Percentiles rank a stretch among this genome's conserved stretches.
phyloP scores from a whole-genome alignment of 768 basidiomycete species.

The Suillus cothurnatus region DNA sequence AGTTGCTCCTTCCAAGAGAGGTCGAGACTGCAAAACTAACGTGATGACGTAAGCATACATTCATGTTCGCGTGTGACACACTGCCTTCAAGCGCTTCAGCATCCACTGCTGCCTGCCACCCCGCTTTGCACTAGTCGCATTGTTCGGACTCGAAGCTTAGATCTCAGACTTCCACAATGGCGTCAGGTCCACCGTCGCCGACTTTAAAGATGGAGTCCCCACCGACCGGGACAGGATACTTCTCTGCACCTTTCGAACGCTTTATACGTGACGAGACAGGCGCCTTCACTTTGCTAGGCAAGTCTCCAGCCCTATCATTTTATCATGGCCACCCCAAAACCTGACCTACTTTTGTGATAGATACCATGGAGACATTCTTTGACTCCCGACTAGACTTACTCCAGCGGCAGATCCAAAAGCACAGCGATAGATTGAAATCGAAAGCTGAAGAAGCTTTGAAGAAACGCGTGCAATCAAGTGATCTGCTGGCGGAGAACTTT shows the following conservation, averaged over 20 bases:
- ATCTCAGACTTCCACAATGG: constrained; percentile 24
- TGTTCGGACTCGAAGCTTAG: background rate
- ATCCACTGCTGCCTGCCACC: constrained; percentile 12
- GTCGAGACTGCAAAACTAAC: background rate
- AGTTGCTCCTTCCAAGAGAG: background rate
- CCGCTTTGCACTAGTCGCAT: constrained; percentile 6
- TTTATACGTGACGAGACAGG: constrained; percentile 75
- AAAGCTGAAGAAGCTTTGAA: constrained; percentile 83
- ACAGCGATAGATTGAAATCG: constrained; percentile 79
- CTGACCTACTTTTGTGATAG: constrained; percentile 39
- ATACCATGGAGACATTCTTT: constrained; percentile 94
- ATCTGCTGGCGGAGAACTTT: constrained; percentile 71
- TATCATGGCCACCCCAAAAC: background rate
- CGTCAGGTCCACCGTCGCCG: constrained; percentile 43
- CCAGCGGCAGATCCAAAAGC: constrained; percentile 84
- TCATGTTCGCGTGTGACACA: background rate
- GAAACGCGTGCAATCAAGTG: constrained; percentile 55
- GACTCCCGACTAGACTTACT: constrained; percentile 86
- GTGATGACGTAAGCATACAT: background rate
- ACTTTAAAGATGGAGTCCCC: constrained; percentile 34
- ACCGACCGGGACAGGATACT: constrained; percentile 47
- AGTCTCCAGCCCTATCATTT: constrained; percentile 21
- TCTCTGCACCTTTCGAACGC: constrained; percentile 71
- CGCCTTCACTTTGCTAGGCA: constrained; percentile 86
- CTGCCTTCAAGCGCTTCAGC: constrained; percentile 1